Evolutionary conservation across 768 basidiomycete species (phyloP), one percentile per base, ranked within the genome.

Genomic region (Calocybe cyanea): DNA sequence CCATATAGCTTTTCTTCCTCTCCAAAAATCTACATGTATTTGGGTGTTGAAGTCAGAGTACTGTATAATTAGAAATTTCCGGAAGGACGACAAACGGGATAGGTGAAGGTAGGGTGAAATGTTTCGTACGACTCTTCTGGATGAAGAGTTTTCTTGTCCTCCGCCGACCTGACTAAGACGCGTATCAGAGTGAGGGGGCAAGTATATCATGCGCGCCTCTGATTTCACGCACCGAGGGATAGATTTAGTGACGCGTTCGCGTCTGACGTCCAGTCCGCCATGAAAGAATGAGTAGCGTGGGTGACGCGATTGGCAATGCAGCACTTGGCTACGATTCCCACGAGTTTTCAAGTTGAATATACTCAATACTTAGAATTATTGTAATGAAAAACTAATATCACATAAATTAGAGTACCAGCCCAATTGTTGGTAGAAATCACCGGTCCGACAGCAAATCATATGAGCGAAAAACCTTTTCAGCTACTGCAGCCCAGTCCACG

Each of bases 1-100:
- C 95, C 95, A 62, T 95, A 97, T 45, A 98, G 85, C 68, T 85
- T 93, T 68, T 99, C 93, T 43, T 95, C 88, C 57, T 97, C 92
- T 42, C 95, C 95, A 60, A 83, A 97, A 58, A 99, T 93, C 89
- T 92, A 48, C 25, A 17, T n/a, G n/a, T 24, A 49, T 8, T 32
- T 32, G 8, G 41, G 33, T 33, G 21, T 3, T 24, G 13, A 45
- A 35, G 19, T 28, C 10, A 23, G 18, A 34, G n/a, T n/a, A n/a
- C n/a, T n/a, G n/a, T n/a, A n/a, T n/a, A 13, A 43, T 34, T 5
- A n/a, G 18, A 35, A 38, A 24, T 33, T 30, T 37, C 19, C 14
- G n/a, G 33, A n/a, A n/a, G n/a, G n/a, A 25, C 61, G 6, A 45
- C 83, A 42, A 56, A 91, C 90, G 4, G 95, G 93, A 67, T 99